phyloP scores from a whole-genome alignment of 2,329 filamentous ascomycete species.

The Capronia americana region DNA sequence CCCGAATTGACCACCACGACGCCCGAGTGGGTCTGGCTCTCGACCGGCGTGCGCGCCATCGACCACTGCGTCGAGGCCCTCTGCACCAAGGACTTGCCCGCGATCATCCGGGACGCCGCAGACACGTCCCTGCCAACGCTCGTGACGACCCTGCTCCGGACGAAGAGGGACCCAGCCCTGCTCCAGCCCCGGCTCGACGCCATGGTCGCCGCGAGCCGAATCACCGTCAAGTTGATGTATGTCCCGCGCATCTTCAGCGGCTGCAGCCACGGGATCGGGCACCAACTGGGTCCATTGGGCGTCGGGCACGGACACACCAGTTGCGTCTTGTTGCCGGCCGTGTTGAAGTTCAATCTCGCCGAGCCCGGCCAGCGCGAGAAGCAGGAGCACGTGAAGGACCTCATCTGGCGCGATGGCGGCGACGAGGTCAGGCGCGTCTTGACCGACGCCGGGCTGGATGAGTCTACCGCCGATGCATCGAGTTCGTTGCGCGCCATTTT shows the following conservation, averaged over 20 bases:
- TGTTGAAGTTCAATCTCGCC: constrained; percentile 59
- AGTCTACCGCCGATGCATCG: neutral
- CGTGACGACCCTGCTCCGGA: constrained; percentile 31
- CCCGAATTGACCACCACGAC: constrained; percentile 41
- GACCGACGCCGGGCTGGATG: constrained; percentile 19
- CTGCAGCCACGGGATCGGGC: constrained; percentile 59
- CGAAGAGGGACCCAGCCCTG: constrained; percentile 21
- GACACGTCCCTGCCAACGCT: constrained; percentile 35
- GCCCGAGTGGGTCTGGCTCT: constrained; percentile 41
- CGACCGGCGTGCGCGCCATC: constrained; percentile 42
- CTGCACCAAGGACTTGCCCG: constrained; percentile 27
- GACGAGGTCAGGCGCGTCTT: constrained; percentile 3
- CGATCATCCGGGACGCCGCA: constrained; percentile 36
- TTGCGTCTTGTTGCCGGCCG: constrained; percentile 61
- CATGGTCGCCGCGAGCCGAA: constrained; percentile 35
- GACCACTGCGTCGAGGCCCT: constrained; percentile 44
- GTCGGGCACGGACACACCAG: constrained; percentile 67
- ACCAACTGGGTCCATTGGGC: constrained; percentile 60
- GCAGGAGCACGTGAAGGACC: neutral
- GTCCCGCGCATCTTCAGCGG: constrained; percentile 39
- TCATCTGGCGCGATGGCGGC: neutral
- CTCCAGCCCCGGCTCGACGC: constrained; percentile 23
- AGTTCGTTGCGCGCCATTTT: constrained; percentile 29
- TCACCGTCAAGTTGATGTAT: constrained; percentile 46
- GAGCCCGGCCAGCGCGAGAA: constrained; percentile 47